Conservation (phyloP, 129 eudicot species). For the Arctium minus region DNA sequence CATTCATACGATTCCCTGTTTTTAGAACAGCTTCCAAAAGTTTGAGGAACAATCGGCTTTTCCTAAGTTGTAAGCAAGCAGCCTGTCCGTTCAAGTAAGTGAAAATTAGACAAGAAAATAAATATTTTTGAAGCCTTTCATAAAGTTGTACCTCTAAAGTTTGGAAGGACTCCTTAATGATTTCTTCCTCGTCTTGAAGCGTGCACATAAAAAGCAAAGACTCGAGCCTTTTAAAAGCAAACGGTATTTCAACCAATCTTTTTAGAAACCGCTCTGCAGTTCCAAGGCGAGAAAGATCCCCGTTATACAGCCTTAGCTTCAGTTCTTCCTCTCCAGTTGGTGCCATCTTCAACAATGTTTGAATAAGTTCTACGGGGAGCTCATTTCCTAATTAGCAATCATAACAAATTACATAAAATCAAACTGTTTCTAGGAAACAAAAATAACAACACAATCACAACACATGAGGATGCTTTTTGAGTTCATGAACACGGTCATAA, state of each 20-base stretch:
- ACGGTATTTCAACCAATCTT: slow-evolving; percentile 80
- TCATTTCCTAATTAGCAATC: slow-evolving; percentile 57
- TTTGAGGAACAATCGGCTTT: slow-evolving; percentile 78
- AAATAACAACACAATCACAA: not conserved
- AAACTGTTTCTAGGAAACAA: not conserved
- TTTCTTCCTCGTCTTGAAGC: slow-evolving; percentile 67
- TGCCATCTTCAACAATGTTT: slow-evolving; percentile 81
- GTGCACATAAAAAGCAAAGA: slow-evolving; percentile 80
- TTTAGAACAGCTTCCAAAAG: slow-evolving; percentile 96
- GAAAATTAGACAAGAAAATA: not conserved
- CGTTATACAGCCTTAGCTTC: slow-evolving; percentile 68
- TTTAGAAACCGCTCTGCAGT: slow-evolving; percentile 94
- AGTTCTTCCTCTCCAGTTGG: slow-evolving; percentile 88
- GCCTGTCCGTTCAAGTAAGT: slow-evolving; percentile 44
- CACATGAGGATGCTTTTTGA: not conserved
- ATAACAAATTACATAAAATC: not conserved
- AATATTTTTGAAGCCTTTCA: not conserved
- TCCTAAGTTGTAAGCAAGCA: slow-evolving; percentile 72
- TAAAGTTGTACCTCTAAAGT: slow-evolving; percentile 64
- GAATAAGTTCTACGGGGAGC: slow-evolving; percentile 87
- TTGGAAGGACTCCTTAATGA: slow-evolving; percentile 59
- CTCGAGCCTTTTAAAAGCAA: slow-evolving; percentile 80
- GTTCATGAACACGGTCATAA: not conserved
- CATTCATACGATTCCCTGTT: slow-evolving; percentile 97
- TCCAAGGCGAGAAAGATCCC: slow-evolving; percentile 76